phyloP scores from a whole-genome alignment of 2,329 filamentous ascomycete species.

The Scolecobasidium constrictum region DNA sequence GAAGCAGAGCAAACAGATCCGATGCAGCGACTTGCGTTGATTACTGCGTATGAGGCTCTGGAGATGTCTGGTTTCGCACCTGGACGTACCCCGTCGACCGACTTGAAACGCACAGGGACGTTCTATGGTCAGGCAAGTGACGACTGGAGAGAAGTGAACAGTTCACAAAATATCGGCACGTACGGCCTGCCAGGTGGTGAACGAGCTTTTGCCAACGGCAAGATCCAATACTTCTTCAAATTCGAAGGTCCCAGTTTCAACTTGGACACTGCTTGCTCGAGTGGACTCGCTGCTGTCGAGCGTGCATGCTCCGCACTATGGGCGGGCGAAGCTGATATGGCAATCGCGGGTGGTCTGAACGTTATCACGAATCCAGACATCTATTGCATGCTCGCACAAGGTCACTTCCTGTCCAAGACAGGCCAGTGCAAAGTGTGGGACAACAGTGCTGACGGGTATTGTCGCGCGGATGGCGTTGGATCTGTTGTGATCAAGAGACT shows the following conservation, averaged over 20 bases:
- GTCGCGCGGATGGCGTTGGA: conserved; percentile 7
- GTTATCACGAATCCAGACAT: conserved; percentile 14
- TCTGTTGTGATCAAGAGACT: conserved; percentile 7
- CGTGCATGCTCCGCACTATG: conserved; percentile 7
- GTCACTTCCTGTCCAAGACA: conserved; percentile 19
- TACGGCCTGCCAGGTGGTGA: conserved; percentile 43
- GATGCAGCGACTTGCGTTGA: conserved; percentile 15
- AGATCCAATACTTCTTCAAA: conserved; percentile 36
- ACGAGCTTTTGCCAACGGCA: conserved; percentile 42
- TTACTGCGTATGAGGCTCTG: conserved; percentile 18
- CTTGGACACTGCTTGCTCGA: conserved; percentile 34
- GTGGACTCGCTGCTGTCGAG: conserved; percentile 16
- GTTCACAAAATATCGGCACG: conserved; percentile 31
- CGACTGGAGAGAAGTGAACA: conserved; percentile 20
- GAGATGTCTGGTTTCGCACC: conserved; percentile 18
- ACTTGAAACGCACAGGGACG: conserved; percentile 19
- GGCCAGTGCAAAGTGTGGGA: conserved; percentile 11
- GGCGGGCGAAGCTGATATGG: conserved; percentile 16
- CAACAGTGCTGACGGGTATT: conserved; percentile 9
- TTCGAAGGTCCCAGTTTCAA: conserved; percentile 29
- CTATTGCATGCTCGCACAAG: conserved; percentile 14
- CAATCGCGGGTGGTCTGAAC: conserved; percentile 18
- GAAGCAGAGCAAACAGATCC: conserved; percentile 19
- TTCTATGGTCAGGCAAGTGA: conserved; percentile 23
- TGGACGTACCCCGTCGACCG: conserved; percentile 19